A percentile compares a stretch with the other conserved stretches of the same genome.
Conservation (phyloP, 2,329 filamentous ascomycete genomes). For the Beauveria varroae region DNA sequence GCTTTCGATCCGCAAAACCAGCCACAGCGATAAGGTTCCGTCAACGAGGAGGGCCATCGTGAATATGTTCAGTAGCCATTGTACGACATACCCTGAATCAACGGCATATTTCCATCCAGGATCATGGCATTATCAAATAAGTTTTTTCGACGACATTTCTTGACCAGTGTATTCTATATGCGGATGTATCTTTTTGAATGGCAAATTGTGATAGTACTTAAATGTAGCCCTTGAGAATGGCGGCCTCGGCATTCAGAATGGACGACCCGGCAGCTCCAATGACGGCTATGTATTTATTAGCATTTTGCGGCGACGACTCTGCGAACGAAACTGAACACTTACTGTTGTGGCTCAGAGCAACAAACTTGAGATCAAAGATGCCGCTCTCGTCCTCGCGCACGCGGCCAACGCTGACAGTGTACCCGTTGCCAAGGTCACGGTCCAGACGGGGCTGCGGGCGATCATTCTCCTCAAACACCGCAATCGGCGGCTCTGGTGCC, state of each 20-base stretch:
- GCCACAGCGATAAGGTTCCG: too few species aligned
- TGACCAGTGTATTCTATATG: neutral
- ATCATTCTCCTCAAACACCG: conserved; percentile 83
- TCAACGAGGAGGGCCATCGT: too few species aligned
- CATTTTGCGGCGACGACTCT: neutral
- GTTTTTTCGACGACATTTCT: neutral
- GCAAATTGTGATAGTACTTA: conserved; percentile 27
- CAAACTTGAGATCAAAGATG: conserved; percentile 92
- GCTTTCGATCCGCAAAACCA: too few species aligned
- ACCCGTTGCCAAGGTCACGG: conserved; percentile 75
- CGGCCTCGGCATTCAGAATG: conserved; percentile 89
- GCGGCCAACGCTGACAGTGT: conserved; percentile 84
- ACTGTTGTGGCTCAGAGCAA: conserved; percentile 78
- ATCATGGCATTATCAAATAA: neutral
- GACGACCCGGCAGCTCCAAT: conserved; percentile 95
- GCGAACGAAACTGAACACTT: conserved; percentile 21
- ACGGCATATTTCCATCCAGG: neutral
- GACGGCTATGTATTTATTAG: conserved; percentile 49
- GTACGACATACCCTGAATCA: too few species aligned
- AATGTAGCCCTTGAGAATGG: conserved; percentile 80
- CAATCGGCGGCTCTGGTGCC: conserved; percentile 73
- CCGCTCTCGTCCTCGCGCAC: conserved; percentile 79
- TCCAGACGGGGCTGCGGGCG: conserved; percentile 88
- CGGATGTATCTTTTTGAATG: neutral
- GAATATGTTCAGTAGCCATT: too few species aligned